A percentile compares a stretch with the other conserved stretches of the same genome.
phyloP scores from a whole-genome alignment of 106 monocot species.

The Allium cepa region DNA sequence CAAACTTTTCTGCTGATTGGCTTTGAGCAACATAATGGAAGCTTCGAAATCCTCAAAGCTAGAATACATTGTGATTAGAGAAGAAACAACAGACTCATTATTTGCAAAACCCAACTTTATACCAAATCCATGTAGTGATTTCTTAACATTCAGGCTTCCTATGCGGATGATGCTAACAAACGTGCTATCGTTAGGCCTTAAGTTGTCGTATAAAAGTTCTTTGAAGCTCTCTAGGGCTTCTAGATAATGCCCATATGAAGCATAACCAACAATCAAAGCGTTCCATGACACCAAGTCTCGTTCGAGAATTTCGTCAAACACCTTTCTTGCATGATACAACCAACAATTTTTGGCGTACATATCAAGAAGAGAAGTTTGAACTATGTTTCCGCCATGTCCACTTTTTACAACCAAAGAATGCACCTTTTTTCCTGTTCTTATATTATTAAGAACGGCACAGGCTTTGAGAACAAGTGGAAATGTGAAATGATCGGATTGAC shows the following conservation, averaged over 20 bases:
- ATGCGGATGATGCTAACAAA: slow-evolving; percentile 34
- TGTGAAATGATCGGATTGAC: slow-evolving; percentile 40
- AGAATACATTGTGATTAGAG: slow-evolving; percentile 58
- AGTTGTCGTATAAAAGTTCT: slow-evolving; percentile 4
- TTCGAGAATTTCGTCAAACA: slow-evolving; percentile 46
- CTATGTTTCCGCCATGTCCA: slow-evolving; percentile 32
- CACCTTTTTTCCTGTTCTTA: slow-evolving; percentile 24
- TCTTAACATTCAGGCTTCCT: neutral
- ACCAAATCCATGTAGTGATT: slow-evolving; percentile 37
- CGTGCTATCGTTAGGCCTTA: slow-evolving; percentile 38
- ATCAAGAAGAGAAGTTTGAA: slow-evolving; percentile 53
- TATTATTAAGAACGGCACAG: slow-evolving; percentile 18
- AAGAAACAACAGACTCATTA: slow-evolving; percentile 27
- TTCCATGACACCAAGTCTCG: slow-evolving; percentile 68
- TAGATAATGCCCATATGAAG: slow-evolving; percentile 22
- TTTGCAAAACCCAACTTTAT: slow-evolving; percentile 31
- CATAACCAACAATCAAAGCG: slow-evolving; percentile 45
- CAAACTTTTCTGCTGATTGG: slow-evolving; percentile 15
- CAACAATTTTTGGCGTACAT: slow-evolving; percentile 46
- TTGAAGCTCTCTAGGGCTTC: slow-evolving; percentile 28
- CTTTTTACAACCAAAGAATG: slow-evolving; percentile 37
- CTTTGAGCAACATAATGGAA: slow-evolving; percentile 32
- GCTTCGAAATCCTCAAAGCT: slow-evolving; percentile 17
- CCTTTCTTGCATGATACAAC: slow-evolving; percentile 20
- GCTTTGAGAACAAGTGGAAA: slow-evolving; percentile 64